Evolutionary conservation across 2,329 filamentous ascomycete genomes (phyloP), one percentile per base, ranked within the genome.

Genomic region (Albophoma yamanashiensis): DNA sequence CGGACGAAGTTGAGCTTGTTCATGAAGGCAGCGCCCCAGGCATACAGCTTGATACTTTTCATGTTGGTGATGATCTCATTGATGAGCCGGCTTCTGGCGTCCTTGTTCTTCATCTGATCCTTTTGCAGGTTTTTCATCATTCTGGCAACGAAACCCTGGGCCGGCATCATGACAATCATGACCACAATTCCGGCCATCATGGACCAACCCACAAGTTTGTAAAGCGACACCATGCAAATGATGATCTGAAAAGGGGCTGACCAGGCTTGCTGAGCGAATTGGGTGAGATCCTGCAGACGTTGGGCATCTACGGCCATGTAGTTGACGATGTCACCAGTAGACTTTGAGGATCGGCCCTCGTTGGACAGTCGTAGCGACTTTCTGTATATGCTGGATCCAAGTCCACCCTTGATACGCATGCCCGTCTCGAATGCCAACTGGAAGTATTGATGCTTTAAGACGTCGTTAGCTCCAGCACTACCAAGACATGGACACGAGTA

Each of bases 251-350:
- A 96, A 3, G 94, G 94, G 3, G 95, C 93, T 52, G 92, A 97
- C 92, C 94, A 97, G 14, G 96, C 78, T 73, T 97, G 93, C 71
- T 96, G 92, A 22, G 91, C 92, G 71, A 94, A 99, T 70, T 99
- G 95, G 2, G 93, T 91, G 60, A 99, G 79, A 74, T 99, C 94
- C 69, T 97, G 90, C 22, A 99, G 82, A 65, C 95, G 88, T 74
- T 99, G 94, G 17, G 93, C 93, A 71, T 99, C 94, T 12, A 99
- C 93, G 55, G 95, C 94, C 93, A 99, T 99, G 75, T 96, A 94
- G 71, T 99, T 99, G 72, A 99, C 94, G 69, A 99, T 97, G 69
- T 99, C 95, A 60, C 94, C 94, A 0, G 94, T 99, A 0, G 91
- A 90, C 76, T 97, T 97, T 53, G 86, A 76, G 2, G 92, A 83